Evolutionary conservation across 805 yeast species (phyloP).

Genomic region (Starmerella tilneyi): DNA sequence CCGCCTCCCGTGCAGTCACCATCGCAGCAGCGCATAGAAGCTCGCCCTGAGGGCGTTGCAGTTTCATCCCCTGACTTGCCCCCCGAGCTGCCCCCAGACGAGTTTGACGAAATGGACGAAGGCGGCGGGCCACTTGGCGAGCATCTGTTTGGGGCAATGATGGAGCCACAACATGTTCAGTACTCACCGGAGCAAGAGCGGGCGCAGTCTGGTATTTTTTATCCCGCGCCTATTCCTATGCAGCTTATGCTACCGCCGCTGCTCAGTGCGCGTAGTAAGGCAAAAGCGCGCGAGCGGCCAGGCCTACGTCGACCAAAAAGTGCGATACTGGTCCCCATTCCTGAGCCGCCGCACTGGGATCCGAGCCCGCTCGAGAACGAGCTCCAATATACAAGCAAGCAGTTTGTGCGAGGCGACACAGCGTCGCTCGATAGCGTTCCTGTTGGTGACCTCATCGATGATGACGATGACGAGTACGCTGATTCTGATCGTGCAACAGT

Average conservation of each 20-base stretch:
- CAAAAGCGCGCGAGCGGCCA: neutral
- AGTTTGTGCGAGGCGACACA: neutral
- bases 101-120: constrained; percentile 1
- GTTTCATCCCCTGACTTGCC: constrained; percentile 5
- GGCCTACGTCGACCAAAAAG: constrained; percentile 6
- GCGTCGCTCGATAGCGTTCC: constrained; percentile 1
- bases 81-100: constrained; percentile 1
- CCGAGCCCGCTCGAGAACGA: constrained; percentile 22
- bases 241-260: constrained; percentile 31
- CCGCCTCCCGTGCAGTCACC: constrained; percentile 18
- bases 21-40: neutral
- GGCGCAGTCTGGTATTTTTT: constrained; percentile 17
- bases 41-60: constrained; percentile 10
- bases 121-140: constrained; percentile 1
- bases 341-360: constrained; percentile 24
- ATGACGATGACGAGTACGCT: constrained; percentile 13
- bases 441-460: constrained; percentile 1
- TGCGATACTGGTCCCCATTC: constrained; percentile 8
- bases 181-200: neutral
- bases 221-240: constrained; percentile 34
- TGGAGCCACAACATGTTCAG: neutral
- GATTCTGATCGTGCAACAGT: constrained; percentile 30
- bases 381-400: constrained; percentile 5
- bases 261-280: constrained; percentile 20
- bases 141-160: neutral